Base-by-base conservation (phyloP, 257 asterid species). In the Hygrophila difformis region DNA sequence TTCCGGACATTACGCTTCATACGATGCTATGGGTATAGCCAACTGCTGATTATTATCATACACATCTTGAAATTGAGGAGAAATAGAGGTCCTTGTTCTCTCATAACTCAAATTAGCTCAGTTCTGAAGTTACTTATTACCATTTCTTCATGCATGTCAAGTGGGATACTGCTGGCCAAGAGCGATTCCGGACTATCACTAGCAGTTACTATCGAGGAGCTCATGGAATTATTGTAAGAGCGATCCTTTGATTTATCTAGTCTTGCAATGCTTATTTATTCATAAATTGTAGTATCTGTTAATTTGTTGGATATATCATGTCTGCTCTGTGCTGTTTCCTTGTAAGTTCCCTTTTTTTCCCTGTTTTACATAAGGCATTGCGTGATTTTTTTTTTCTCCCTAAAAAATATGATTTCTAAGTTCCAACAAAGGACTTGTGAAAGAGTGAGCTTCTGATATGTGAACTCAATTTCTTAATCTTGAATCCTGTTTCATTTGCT, bases 121-220 rank as follows among this genome's bases (percentile, higher is more conserved):
- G 22, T 13, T 6, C 35, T 43, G 31, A 22, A 49, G 47, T 43
- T 26, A 55, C 56, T 13, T 20, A 38, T 12, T 41, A 2, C 46
- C 55, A 6, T 31, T 45, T 46, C 13, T 55, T 22, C 55, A 11
- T 72, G 47, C 63, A 45, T 59, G 56, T 50, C 52, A 67, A 88
- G 97, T 88, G 97, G 97, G 97, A 88, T 66, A 88, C 97, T 33
- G 97, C 97, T 55, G 97, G 97, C 53, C 97, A 88, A 76, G 97
- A 88, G 66, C 87, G 97, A 28, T 88, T 88, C 63, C 74, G 97
- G 67, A 88, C 97, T 21, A 88, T 88, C 75, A 88, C 97, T 28
- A 88, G 97, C 93, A 88, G 97, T 69, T 88, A 88, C 59, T 88
- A 88, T 60, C 84, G 97, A 44, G 97, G 97, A 69, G 97, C 97